Conservation (phyloP, 805 yeast species). For the Candida pseudoglaebosa region DNA sequence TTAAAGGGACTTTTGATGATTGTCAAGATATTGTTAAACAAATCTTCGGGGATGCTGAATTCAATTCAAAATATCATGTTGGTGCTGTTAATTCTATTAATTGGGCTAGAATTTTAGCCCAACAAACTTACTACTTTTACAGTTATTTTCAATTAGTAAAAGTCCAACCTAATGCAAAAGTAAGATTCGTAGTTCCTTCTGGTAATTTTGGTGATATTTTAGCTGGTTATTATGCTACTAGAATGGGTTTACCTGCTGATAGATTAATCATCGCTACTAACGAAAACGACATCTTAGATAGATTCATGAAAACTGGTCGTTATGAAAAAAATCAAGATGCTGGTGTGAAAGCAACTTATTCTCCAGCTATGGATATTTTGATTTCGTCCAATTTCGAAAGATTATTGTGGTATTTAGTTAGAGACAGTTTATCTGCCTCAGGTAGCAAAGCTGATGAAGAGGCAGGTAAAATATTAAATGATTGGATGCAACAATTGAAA, state of each 20-base stretch:
- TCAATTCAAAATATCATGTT: constrained; percentile 84
- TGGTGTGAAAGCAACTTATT: constrained; percentile 65
- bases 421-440: constrained; percentile 54
- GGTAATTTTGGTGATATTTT: constrained; percentile 98
- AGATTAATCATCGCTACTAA: constrained; percentile 91
- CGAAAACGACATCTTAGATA: constrained; percentile 89
- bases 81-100: constrained; percentile 98
- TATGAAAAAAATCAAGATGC: constrained; percentile 64
- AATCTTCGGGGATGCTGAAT: constrained; percentile 83
- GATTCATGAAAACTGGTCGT: constrained; percentile 83
- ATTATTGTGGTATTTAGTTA: constrained; percentile 87
- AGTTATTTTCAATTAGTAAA: constrained; percentile 74
- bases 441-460: constrained; percentile 42
- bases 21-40: constrained; percentile 96
- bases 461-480: constrained; percentile 69
- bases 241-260: constrained; percentile 92
- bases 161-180: constrained; percentile 32
- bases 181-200: constrained; percentile 90
- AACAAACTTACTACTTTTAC: constrained; percentile 93
- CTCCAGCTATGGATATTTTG: constrained; percentile 98
- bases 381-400: constrained; percentile 96
- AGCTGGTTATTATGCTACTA: constrained; percentile 92
- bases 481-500: constrained; percentile 80
- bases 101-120: constrained; percentile 98
- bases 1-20: constrained; percentile 95